These are phyloP conservation scores for Phytophthora syringae DNA, from an alignment of 352 stramenopile genomes.

Conservation along the genomic window DNA sequence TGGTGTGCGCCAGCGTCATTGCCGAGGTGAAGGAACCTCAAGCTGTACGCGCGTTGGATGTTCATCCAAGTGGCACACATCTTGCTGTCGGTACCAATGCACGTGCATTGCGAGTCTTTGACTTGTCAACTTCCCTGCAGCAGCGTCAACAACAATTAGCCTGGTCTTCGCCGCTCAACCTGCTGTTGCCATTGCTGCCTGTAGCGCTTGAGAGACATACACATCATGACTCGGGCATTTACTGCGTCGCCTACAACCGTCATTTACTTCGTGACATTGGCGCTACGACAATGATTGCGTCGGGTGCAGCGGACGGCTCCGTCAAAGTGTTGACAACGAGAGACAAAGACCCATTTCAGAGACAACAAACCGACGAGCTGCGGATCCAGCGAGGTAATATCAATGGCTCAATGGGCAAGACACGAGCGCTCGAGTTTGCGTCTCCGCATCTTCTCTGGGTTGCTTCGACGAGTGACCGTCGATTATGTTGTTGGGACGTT, in stretches of 20 bases:
- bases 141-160: constrained; percentile 11
- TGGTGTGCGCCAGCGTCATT: constrained; percentile 55
- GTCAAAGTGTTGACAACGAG: constrained; percentile 56
- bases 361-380: constrained; percentile 28
- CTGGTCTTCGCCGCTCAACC: constrained; percentile 15
- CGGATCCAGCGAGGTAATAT: constrained; percentile 46
- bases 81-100: constrained; percentile 74
- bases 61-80: constrained; percentile 41
- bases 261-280: background rate
- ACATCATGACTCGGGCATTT: constrained; percentile 64
- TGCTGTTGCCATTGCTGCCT: constrained; percentile 57
- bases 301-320: constrained; percentile 58
- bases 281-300: constrained; percentile 45
- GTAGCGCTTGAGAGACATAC: constrained; percentile 66
- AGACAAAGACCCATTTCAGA: constrained; percentile 12
- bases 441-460: constrained; percentile 45
- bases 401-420: constrained; percentile 43
- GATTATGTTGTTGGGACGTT: constrained; percentile 67
- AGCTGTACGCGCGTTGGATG: constrained; percentile 60
- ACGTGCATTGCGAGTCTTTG: constrained; percentile 59
- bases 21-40: constrained; percentile 63
- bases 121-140: constrained; percentile 37
- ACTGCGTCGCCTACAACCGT: constrained; percentile 57
- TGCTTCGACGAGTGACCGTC: constrained; percentile 46
- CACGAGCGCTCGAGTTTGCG: constrained; percentile 55